Evolutionary conservation across 2,329 filamentous ascomycete species (phyloP).

Genomic region (Nectriaceae sp.): DNA sequence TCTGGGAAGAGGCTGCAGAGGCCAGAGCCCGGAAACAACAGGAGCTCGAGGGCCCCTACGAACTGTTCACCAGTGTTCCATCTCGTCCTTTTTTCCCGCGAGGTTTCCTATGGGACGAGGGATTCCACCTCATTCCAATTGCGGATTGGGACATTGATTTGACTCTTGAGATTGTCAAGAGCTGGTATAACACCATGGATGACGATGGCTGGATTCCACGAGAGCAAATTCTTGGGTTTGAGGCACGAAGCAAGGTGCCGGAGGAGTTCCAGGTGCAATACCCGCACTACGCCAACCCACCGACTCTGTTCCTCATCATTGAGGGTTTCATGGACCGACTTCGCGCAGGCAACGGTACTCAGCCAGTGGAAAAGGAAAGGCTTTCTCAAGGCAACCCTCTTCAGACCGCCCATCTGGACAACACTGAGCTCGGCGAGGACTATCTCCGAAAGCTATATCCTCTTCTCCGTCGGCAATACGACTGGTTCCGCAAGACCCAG

Average conservation of each 20-base stretch:
- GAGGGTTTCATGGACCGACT: constrained; percentile 83
- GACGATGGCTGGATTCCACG: constrained; percentile 96
- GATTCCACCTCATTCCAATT: constrained; percentile 90
- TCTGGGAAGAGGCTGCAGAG: constrained; percentile 89
- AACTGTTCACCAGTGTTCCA: constrained; percentile 88
- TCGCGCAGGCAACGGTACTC: constrained; percentile 54
- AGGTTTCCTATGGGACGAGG: constrained; percentile 97
- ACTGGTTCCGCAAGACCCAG: constrained; percentile 95
- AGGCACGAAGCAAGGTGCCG: constrained; percentile 94
- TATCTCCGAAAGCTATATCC: constrained; percentile 82
- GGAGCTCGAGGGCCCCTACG: constrained; percentile 76
- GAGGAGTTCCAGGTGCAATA: constrained; percentile 93
- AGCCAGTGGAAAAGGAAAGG: constrained; percentile 44
- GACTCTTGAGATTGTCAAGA: constrained; percentile 82
- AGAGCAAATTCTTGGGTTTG: constrained; percentile 89
- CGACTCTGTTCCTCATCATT: constrained; percentile 88
- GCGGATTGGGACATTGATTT: constrained; percentile 94
- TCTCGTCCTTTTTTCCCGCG: constrained; percentile 95
- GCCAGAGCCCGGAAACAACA: constrained; percentile 71
- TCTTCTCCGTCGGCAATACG: constrained; percentile 82
- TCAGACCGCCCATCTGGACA: constrained; percentile 66
- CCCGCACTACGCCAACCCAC: constrained; percentile 95
- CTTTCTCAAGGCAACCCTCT: constrained; percentile 47
- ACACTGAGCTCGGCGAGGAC: constrained; percentile 65
- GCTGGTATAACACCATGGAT: constrained; percentile 96